These are phyloP conservation scores for Moesziomyces antarcticus DNA, from an alignment of 1,284 basidiomycete genomes.

Conservation along the genomic window DNA sequence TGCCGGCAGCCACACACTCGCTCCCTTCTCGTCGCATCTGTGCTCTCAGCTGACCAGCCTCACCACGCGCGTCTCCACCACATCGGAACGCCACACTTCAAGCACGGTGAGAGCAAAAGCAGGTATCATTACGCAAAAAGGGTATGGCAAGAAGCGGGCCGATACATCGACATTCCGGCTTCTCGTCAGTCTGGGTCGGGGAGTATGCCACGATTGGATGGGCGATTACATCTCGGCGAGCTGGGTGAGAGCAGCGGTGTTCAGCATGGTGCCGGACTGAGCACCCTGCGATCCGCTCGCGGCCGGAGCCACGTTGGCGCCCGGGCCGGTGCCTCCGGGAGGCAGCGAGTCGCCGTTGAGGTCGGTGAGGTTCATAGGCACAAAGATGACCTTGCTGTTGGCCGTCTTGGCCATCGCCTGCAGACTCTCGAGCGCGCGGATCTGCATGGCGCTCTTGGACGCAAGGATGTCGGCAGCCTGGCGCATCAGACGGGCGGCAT, in stretches of 20 bases:
- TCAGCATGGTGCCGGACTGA: constrained; percentile 21
- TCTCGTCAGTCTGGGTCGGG: no score
- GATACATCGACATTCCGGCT: no score
- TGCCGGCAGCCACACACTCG: no score
- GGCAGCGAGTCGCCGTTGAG: constrained; percentile 21
- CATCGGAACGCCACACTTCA: no score
- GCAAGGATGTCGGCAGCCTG: constrained; percentile 74
- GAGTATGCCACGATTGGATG: no score
- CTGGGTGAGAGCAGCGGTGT: constrained; percentile 35
- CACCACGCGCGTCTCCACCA: no score
- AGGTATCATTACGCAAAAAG: no score
- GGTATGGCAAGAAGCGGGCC: no score
- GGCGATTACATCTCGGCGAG: constrained; percentile 28
- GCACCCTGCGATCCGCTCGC: constrained; percentile 6
- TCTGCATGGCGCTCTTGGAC: constrained; percentile 91
- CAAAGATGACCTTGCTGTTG: constrained; percentile 88
- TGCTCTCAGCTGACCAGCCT: no score
- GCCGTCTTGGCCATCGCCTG: constrained; percentile 79
- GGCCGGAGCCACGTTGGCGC: constrained; percentile 8
- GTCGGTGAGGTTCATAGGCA: constrained; percentile 76
- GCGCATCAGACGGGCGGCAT: constrained; percentile 87
- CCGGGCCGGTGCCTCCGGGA: constrained; percentile 12
- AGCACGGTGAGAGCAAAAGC: no score
- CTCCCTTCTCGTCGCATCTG: no score
- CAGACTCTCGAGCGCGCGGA: constrained; percentile 90